Evolutionary conservation across 495 filamentous ascomycete genomes (phyloP), one percentile per base, ranked within the genome.

Genomic region (Umbilicaria muhlenbergii): DNA sequence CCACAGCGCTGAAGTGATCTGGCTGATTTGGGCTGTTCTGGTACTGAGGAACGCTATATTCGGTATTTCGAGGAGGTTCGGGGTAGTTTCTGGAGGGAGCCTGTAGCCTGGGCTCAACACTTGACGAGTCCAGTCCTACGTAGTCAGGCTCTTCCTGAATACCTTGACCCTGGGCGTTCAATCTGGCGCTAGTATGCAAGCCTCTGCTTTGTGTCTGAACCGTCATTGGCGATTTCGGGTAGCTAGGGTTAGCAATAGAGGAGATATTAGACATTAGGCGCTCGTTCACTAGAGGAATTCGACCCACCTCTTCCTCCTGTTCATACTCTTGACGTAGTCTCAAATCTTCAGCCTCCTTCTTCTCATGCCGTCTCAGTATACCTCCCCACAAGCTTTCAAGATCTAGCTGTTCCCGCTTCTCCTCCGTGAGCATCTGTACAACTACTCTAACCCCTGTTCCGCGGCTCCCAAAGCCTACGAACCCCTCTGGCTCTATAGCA

Each of bases 361-460:
- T 56, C 41, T 61, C 54, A 15, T 60, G 58, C 19, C 66, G 62
- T 11, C 59, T 64, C 41, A 81, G 34, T 15, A 67, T 63, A 33
- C 57, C 66, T 18, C 64, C 62, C 91, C 91, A 98, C 4, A 96
- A 65, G 10, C 63, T 64, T 54, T 98, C 91, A 32, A 98, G 63
- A 53, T 85, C 79, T 49, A 94, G 64, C 47, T 95, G 87, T 17
- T 68, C 73, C 55, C 91, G 71, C 63, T 89, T 86, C 46, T 80
- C 73, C 57, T 87, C 81, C 1, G 85, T 94, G 57, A 96, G 75
- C 57, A 96, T 76, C 62, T 98, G 91, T 28, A 95, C 75, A 21
- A 96, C 81, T 15, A 98, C 68, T 40, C 75, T 80, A 4, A 71
- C 73, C 15, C 70, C 68, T 46, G 65, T 50, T 45, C 58, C 54